Base-by-base conservation (phyloP, 1,139 yeast genomes). In the Tardiomyces digboiensis region DNA sequence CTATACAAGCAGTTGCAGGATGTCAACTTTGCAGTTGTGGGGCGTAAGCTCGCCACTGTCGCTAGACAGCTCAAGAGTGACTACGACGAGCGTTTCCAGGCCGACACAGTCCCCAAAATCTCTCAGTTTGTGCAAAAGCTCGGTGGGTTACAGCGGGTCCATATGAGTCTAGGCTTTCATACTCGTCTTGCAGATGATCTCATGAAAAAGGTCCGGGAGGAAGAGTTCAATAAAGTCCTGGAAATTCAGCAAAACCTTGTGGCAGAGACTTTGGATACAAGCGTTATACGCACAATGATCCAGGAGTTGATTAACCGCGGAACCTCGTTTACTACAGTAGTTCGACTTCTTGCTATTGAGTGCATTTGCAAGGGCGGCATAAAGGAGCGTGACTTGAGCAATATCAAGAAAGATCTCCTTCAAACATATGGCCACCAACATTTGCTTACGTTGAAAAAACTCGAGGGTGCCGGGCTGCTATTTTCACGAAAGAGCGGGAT, bases 1-100 rank as follows among this genome's bases (percentile, higher is more conserved):
- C 58, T 76, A 19, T 72, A 74, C 60, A 61, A 68, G 16, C 69
- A 74, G 16, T 67, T 88, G 19, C 75, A 79, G 52, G 78, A 80
- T 57, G 66, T 79, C 46, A 88, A 88, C 55, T 89, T 91, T 62
- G 83, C 94, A 1, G 73, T 80, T 18, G 82, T 89, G 36, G 97
- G 97, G 2, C 74, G 78, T 16, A 72, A 74, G 29, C 70, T 91
- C 39, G 88, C 87, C 60, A 65, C 69, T 38, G 68, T 80, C 48
- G 97, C 97, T 0, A 78, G 78, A 49, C 67, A 72, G 41, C 68
- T 89, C 39, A 95, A 88, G 60, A 67, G 70, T 7, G 81, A 82
- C 55, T 85, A 80, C 56, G 86, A 80, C 47, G 67, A 73, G 29
- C 71, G 82, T 42, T 80, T 80, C 46, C 70, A 72, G 29, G 78